These are phyloP conservation scores for Plasmodium fragile DNA, from an alignment of 169 alveolate genomes.

Conservation along the genomic window DNA sequence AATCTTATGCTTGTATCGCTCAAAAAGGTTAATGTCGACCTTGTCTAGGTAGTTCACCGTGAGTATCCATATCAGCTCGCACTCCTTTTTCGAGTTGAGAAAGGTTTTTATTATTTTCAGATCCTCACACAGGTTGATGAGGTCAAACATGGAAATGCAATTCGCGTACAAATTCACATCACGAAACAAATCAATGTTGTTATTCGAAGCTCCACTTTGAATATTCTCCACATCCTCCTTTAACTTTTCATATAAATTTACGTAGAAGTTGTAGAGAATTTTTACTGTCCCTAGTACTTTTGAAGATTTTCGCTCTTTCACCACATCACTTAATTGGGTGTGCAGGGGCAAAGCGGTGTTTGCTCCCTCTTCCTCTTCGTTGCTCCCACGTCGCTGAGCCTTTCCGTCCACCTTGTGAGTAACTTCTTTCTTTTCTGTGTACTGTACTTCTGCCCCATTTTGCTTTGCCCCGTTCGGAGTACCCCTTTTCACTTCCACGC, in stretches of 20 bases:
- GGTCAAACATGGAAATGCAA: conserved; percentile 52
- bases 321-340: conserved; percentile 2
- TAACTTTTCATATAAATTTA: conserved; percentile 50
- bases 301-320: conserved; percentile 6
- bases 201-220: conserved; percentile 9
- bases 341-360: neutral
- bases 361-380: neutral
- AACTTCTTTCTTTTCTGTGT: neutral
- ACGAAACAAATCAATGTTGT: conserved; percentile 26
- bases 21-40: conserved; percentile 25
- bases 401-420: neutral
- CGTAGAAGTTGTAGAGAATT: conserved; percentile 58
- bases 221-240: conserved; percentile 63
- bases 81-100: conserved; percentile 59
- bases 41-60: conserved; percentile 53
- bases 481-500: neutral
- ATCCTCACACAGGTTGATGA: conserved; percentile 55
- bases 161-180: conserved; percentile 37
- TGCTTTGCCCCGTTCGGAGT: neutral
- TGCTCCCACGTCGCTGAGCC: neutral
- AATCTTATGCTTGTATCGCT: conserved; percentile 44
- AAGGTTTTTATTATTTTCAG: conserved; percentile 43
- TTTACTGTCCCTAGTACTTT: conserved; percentile 51
- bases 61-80: conserved; percentile 65
- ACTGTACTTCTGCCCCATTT: neutral